Conservation (phyloP, 2,329 filamentous ascomycete genomes). For the Beauveria asiatica region DNA sequence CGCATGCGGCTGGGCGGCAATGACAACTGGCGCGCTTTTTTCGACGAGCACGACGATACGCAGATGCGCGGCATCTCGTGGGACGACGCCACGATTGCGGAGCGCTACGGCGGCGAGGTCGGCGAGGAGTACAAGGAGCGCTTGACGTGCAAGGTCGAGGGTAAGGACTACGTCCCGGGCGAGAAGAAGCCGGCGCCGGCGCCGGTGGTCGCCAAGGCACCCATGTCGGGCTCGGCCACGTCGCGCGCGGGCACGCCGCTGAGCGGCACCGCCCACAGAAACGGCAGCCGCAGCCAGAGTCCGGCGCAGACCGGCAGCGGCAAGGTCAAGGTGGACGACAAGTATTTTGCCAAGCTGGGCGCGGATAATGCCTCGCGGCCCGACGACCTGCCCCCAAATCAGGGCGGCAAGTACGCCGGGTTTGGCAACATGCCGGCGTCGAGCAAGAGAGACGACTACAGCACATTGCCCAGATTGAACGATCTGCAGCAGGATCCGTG, state of each 20-base stretch:
- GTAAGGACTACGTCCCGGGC: conserved; percentile 71
- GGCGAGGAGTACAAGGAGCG: conserved; percentile 96
- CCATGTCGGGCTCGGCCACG: conserved; percentile 20
- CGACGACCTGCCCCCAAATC: conserved; percentile 69
- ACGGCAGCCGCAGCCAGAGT: conserved; percentile 33
- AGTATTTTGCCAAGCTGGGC: conserved; percentile 82
- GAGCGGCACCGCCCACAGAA: conserved; percentile 33
- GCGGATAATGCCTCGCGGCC: conserved; percentile 71
- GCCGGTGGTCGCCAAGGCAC: conserved; percentile 17
- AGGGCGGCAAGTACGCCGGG: conserved; percentile 86
- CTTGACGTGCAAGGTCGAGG: conserved; percentile 79
- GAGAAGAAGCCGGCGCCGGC: conserved; percentile 43
- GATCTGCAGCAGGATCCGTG: conserved; percentile 89
- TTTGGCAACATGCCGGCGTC: conserved; percentile 73
- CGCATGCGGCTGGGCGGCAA: conserved; percentile 93
- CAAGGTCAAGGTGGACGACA: conserved; percentile 65
- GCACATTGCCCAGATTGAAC: conserved; percentile 59
- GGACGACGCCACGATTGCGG: conserved; percentile 82
- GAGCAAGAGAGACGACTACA: conserved; percentile 32
- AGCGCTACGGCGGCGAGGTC: conserved; percentile 80
- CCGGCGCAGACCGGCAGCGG: conserved; percentile 27
- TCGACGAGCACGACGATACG: conserved; percentile 62
- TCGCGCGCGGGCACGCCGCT: conserved; percentile 28
- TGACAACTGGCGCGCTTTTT: conserved; percentile 78
- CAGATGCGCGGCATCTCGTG: conserved; percentile 62